Evolutionary conservation across 139 green algal species (phyloP).

Genomic region (Microglena sp.): DNA sequence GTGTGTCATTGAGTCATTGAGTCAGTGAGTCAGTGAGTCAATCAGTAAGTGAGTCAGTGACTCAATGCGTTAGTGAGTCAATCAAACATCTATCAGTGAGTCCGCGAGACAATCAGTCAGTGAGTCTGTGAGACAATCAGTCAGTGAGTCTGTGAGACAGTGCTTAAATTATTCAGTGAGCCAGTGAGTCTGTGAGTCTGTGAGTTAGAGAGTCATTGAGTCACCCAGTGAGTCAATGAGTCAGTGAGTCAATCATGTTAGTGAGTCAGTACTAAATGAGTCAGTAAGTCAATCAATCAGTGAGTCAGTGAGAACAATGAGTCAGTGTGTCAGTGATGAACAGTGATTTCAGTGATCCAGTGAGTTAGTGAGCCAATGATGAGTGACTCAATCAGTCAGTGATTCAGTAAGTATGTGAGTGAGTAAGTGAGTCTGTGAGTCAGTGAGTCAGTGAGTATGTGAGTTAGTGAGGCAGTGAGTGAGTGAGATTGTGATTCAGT

Average conservation of each 20-base stretch:
- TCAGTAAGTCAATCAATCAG: neutral
- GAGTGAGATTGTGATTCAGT: constrained; percentile 7
- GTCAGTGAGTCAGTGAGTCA: too few species aligned
- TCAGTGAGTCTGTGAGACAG: too few species aligned
- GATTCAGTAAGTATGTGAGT: neutral
- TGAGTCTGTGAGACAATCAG: too few species aligned
- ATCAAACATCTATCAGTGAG: too few species aligned
- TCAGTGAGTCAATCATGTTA: neutral
- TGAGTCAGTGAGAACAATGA: neutral
- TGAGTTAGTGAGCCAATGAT: constrained; percentile 1
- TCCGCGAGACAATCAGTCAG: too few species aligned
- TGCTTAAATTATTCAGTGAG: too few species aligned
- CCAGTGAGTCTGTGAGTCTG: neutral
- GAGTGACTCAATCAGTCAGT: constrained; percentile 1
- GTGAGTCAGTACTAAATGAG: neutral
- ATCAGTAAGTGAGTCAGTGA: too few species aligned
- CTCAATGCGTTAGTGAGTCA: too few species aligned
- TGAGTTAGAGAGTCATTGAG: neutral
- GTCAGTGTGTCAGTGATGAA: neutral
- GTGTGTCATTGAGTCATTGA: too few species aligned
- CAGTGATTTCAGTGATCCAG: neutral
- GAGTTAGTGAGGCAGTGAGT: constrained; percentile 1
- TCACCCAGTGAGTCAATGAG: neutral
- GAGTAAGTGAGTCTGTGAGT: constrained; percentile 1
- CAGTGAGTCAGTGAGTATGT: constrained; percentile 10